Evolutionary conservation across 2,329 filamentous ascomycete genomes (phyloP), one percentile per base, ranked within the genome.

Genomic region (Penicillium sp.): DNA sequence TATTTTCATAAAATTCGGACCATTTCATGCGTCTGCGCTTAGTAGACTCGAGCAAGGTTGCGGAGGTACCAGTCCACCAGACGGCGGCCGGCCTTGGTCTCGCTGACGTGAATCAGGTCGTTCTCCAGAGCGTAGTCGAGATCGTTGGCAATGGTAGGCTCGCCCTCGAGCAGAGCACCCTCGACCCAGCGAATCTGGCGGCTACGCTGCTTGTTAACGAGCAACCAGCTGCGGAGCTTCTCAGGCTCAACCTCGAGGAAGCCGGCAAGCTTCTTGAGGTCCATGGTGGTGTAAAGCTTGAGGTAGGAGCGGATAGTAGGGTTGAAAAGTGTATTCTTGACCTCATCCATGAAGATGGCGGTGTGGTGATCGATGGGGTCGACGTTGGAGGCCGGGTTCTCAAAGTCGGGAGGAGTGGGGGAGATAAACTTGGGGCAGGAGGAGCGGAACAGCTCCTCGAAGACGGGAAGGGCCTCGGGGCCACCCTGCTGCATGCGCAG

Each of bases 351-450:
- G 82, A 99, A 99, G 78, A 99, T 88, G 67, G 89, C 82, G 61
- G 96, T 85, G 78, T 99, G 93, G 81, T 99, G 94, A 79, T 99
- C 93, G 62, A 96, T 85, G 41, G 94, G 94, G 79, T 99, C 94
- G 67, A 97, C 82, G 81, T 99, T 99, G 77, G 92, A 78, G 76
- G 92, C 86, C 59, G 94, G 91, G 83, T 95, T 93, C 72, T 97
- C 94, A 75, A 99, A 99, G 79, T 99, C 92, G 48, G 94, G 94
- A 53, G 92, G 90, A 16, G 94, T 94, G 47, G 94, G 94, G 58
- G 88, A 95, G 83, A 99, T 99, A 83, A 99, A 99, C 81, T 96
- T 97, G 75, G 94, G 94, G 85, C 94, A 97, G n/a, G 94, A 89
- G 58, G 87, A 83, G 70, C 89, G 87, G 89, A 99, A 99, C 66